Conservation (phyloP, 2,329 filamentous ascomycete genomes). For the Bertia moriformis region DNA sequence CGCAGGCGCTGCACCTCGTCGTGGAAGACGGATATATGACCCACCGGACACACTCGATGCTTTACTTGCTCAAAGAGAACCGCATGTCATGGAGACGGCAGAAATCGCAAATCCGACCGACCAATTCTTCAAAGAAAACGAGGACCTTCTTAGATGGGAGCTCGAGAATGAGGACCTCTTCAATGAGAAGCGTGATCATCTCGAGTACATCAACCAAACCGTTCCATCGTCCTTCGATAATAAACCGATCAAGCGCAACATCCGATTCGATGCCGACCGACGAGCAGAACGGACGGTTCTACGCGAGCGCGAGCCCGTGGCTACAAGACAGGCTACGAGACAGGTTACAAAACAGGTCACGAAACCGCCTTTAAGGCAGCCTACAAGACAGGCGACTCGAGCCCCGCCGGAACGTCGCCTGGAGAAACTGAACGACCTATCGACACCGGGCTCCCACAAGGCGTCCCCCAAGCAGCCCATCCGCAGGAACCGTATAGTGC, state of each 20-base stretch:
- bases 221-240: too few species aligned
- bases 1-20: background rate
- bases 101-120: conserved; percentile 9
- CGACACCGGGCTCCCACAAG: background rate
- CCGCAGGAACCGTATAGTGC: background rate
- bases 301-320: too few species aligned
- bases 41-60: background rate
- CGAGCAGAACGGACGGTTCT: too few species aligned
- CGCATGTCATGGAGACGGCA: background rate
- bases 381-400: too few species aligned
- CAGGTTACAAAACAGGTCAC: too few species aligned
- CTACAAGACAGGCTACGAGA: too few species aligned
- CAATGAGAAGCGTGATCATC: conserved; percentile 7
- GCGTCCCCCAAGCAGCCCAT: background rate
- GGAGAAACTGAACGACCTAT: conserved; percentile 7
- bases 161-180: conserved; percentile 14
- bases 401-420: conserved; percentile 12
- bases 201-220: too few species aligned
- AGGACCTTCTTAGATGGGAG: conserved; percentile 20
- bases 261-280: background rate
- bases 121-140: conserved; percentile 13
- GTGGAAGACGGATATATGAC: background rate
- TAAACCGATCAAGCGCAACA: background rate
- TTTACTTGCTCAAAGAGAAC: background rate
- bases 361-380: too few species aligned